A percentile compares a stretch with the other conserved stretches of the same genome.
These are phyloP conservation scores for Chionographis japonica DNA, from an alignment of 106 monocot species.

Conservation along the genomic window DNA sequence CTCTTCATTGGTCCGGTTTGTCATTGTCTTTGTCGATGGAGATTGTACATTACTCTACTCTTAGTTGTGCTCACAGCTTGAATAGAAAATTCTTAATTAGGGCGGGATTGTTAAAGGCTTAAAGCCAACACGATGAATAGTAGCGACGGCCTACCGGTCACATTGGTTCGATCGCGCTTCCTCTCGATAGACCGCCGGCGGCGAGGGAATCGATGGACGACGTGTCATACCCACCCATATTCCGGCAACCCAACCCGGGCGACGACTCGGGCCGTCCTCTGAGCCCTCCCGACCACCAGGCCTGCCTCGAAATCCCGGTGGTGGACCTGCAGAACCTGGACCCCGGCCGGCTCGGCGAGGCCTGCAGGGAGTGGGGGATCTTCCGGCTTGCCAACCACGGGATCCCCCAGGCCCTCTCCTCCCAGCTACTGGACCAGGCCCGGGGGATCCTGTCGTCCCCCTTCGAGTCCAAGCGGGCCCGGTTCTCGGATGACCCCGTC, in stretches of 20 bases:
- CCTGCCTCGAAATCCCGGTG: conserved; percentile 19
- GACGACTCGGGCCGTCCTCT: neutral
- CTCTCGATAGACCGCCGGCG: neutral
- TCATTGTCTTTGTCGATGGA: no score
- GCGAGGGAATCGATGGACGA: neutral
- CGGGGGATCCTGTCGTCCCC: conserved; percentile 25
- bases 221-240: conserved; percentile 37
- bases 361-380: conserved; percentile 35
- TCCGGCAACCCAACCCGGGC: neutral
- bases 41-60: no score
- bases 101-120: no score
- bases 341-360: conserved; percentile 7
- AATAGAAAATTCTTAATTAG: no score
- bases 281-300: neutral
- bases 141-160: no score
- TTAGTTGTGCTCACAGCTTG: no score
- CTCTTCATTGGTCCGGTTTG: no score
- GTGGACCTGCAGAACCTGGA: conserved; percentile 32
- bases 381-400: conserved; percentile 56
- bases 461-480: conserved; percentile 30
- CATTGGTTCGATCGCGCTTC: no score
- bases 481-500: neutral
- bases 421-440: conserved; percentile 11
- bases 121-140: no score
- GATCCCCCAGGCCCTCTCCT: conserved; percentile 30